phyloP scores from a whole-genome alignment of 2,329 filamentous ascomycete species.

The Fusarium sp. region DNA sequence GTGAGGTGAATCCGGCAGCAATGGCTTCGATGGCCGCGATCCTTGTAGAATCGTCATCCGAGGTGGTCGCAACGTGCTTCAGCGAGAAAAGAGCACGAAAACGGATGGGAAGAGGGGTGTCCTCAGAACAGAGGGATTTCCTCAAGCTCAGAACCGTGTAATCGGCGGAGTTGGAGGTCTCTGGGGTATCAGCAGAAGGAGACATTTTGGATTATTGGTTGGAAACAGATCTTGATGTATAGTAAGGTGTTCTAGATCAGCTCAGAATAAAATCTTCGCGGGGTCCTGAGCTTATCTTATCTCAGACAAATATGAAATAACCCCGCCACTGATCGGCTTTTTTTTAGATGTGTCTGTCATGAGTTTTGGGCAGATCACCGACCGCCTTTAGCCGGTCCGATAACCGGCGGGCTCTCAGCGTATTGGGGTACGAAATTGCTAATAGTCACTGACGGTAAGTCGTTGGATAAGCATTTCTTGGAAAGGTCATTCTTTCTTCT shows the following conservation, averaged over 20 bases:
- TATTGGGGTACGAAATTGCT: not conserved
- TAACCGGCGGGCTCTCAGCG: not conserved
- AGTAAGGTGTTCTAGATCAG: slow-evolving; percentile 14
- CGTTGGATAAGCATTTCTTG: not conserved
- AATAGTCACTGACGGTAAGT: not conserved
- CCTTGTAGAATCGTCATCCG: slow-evolving; percentile 66
- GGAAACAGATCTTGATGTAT: slow-evolving; percentile 17
- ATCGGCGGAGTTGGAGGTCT: slow-evolving; percentile 35
- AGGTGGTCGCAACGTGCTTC: slow-evolving; percentile 84
- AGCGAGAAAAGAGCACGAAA: slow-evolving; percentile 98
- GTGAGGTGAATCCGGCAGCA: slow-evolving; percentile 82
- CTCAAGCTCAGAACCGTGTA: slow-evolving; percentile 70
- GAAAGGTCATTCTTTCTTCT: not conserved
- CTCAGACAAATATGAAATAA: slow-evolving; percentile 9
- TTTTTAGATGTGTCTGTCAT: not conserved
- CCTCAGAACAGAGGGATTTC: slow-evolving; percentile 80
- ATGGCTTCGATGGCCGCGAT: slow-evolving; percentile 76
- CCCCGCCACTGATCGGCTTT: slow-evolving; percentile 19
- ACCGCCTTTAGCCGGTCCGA: slow-evolving; percentile 2
- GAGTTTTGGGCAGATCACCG: not conserved
- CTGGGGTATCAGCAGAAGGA: slow-evolving; percentile 35
- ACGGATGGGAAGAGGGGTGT: slow-evolving; percentile 81
- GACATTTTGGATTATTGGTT: slow-evolving; percentile 38
- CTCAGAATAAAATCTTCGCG: slow-evolving; percentile 48
- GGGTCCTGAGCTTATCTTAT: slow-evolving; percentile 43